These are phyloP conservation scores for Candida taoyuanica DNA, from an alignment of 805 yeast species.

Conservation along the genomic window DNA sequence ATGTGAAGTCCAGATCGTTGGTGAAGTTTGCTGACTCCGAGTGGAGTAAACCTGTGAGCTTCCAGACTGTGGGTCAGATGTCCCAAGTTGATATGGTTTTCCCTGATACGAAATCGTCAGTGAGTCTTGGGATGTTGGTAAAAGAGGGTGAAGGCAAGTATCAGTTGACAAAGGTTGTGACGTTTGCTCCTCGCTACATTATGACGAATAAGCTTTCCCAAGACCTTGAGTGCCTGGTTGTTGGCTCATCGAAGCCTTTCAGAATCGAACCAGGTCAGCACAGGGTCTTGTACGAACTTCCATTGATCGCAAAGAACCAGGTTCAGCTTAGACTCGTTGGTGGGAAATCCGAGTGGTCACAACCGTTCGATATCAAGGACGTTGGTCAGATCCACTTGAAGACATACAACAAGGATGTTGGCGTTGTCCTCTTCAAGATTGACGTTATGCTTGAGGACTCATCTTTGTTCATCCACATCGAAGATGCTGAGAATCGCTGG, in stretches of 20 bases:
- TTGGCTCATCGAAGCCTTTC: slow-evolving; percentile 53
- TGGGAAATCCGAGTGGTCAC: slow-evolving; percentile 66
- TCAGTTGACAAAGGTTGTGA: slow-evolving; percentile 68
- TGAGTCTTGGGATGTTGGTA: slow-evolving; percentile 69
- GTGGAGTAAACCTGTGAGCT: slow-evolving; percentile 70
- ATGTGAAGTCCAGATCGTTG: slow-evolving; percentile 60
- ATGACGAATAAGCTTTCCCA: slow-evolving; percentile 57
- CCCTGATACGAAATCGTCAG: slow-evolving; percentile 51
- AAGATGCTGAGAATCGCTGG: slow-evolving; percentile 76
- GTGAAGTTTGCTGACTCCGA: slow-evolving; percentile 63
- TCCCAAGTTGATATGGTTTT: slow-evolving; percentile 51
- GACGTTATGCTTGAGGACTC: slow-evolving; percentile 78
- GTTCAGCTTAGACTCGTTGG: slow-evolving; percentile 56
- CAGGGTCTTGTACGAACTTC: slow-evolving; percentile 61
- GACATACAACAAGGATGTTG: slow-evolving; percentile 55
- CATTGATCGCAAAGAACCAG: slow-evolving; percentile 53
- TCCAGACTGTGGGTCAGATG: slow-evolving; percentile 87
- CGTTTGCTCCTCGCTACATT: slow-evolving; percentile 78
- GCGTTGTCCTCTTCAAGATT: slow-evolving; percentile 66
- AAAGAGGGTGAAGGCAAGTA: slow-evolving; percentile 85
- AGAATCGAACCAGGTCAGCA: slow-evolving; percentile 43
- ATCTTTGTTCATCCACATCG: slow-evolving; percentile 70
- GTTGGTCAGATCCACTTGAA: slow-evolving; percentile 79
- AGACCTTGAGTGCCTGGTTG: slow-evolving; percentile 57
- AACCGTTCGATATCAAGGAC: slow-evolving; percentile 81